Evolutionary conservation across 1,139 yeast genomes (phyloP), one percentile per base, ranked within the genome.

Genomic region (Geotrichum restrictum): DNA sequence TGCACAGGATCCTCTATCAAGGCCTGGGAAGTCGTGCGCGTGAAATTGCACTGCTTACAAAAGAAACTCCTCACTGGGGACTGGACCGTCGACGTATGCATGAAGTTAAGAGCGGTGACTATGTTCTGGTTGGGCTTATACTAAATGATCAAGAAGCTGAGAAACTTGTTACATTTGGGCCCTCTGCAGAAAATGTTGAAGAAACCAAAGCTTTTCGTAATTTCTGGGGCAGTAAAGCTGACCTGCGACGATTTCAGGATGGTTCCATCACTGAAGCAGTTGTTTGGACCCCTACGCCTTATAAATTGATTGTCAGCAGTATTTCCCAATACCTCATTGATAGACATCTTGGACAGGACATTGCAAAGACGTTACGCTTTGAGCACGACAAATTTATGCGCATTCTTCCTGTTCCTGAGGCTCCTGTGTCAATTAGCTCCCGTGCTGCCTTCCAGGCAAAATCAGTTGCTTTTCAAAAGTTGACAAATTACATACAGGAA

Each of bases 201-300:
- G 49, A 45, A 11, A 16, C 49, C n/a, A 45, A 48, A 31, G 75
- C 77, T 52, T 93, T 94, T 72, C 80, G 88, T 60, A 74, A 81
- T 3, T 91, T 93, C 65, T 94, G 98, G 99, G 98, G 98, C 2
- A 66, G 78, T 13, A 83, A 80, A 61, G 83, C 95, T 0, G 88
- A 95, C 14, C 75, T 93, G 56, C 81, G 99, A 73, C 80, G 95
- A 66, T 94, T 91, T 71, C 70, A 69, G 40, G 96, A 91, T 68
- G 98, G 98, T 32, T 75, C 84, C 2, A 88, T 94, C 57, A 83
- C 81, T 58, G 94, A 93, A 69, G 85, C 96, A 68, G 95, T 93
- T 51, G 84, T 88, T 33, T 93, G 98, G 98, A 61, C 66, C 21
- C 73, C 77, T 7, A 68, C 76, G 2, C 75, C 80, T n/a, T 71